phyloP scores from a whole-genome alignment of 768 basidiomycete genomes.

The Aureoboletus auriporus region DNA sequence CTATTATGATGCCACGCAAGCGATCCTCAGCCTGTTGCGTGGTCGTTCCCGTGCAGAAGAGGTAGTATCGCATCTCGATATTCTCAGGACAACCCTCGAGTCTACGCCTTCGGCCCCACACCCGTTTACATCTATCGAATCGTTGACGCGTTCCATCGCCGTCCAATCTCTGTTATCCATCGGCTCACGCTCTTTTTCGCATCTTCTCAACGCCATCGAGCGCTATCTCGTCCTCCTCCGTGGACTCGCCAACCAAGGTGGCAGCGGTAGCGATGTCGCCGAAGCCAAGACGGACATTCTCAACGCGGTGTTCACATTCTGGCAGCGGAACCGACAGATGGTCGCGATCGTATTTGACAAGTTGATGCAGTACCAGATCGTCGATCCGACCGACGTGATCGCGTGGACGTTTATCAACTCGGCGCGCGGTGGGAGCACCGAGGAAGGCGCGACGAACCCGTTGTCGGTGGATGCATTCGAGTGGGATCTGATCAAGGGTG shows the following conservation, averaged over 20 bases:
- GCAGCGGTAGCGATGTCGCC: constrained; percentile 34
- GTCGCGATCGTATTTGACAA: constrained; percentile 94
- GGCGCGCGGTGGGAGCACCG: constrained; percentile 29
- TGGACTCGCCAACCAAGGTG: constrained; percentile 40
- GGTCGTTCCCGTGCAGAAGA: constrained; percentile 77
- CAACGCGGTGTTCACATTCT: constrained; percentile 68
- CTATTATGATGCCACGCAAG: constrained; percentile 75
- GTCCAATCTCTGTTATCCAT: constrained; percentile 88
- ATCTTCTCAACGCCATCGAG: constrained; percentile 96
- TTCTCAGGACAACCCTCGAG: constrained; percentile 61
- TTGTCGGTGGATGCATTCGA: constrained; percentile 56
- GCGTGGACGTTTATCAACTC: constrained; percentile 73
- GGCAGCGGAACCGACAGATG: constrained; percentile 84
- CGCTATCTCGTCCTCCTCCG: constrained; percentile 82
- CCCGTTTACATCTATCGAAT: constrained; percentile 55
- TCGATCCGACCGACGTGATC: constrained; percentile 91
- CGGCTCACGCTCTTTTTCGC: constrained; percentile 94
- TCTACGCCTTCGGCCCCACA: constrained; percentile 50
- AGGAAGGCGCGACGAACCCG: constrained; percentile 30
- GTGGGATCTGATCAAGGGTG: constrained; percentile 83
- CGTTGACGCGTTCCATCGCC: constrained; percentile 69
- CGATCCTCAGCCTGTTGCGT: constrained; percentile 77
- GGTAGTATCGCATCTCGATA: constrained; percentile 70
- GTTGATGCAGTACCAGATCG: constrained; percentile 96
- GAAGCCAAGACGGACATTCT: constrained; percentile 73